A percentile compares a stretch with the other conserved stretches of the same genome.
Conservation (phyloP, 352 stramenopile genomes). For the Globisporangium recalcitrans region DNA sequence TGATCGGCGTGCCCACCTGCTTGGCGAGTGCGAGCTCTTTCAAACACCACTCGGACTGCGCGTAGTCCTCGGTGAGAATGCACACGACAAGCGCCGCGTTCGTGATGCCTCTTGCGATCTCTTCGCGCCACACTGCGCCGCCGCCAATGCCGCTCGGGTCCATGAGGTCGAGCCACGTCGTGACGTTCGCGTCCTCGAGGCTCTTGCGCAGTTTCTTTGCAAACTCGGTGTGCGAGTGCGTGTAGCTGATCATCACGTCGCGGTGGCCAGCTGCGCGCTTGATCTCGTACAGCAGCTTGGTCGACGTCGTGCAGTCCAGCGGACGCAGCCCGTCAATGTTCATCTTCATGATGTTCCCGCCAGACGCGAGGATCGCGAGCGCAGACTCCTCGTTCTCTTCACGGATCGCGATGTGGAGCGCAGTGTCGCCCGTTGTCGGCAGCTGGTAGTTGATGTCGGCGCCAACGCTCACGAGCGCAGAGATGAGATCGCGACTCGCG, state of each 20-base stretch:
- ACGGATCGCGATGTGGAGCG: slow-evolving; percentile 66
- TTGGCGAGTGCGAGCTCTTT: slow-evolving; percentile 81
- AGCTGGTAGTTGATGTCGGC: slow-evolving; percentile 73
- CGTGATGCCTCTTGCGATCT: slow-evolving; percentile 76
- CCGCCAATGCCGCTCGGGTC: slow-evolving; percentile 80
- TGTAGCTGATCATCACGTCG: slow-evolving; percentile 88
- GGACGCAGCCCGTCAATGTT: slow-evolving; percentile 64
- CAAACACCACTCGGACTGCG: slow-evolving; percentile 77
- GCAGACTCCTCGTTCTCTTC: slow-evolving; percentile 62
- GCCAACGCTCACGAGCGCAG: slow-evolving; percentile 41
- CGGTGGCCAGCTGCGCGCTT: slow-evolving; percentile 73
- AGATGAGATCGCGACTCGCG: slow-evolving; percentile 49
- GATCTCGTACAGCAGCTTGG: slow-evolving; percentile 71
- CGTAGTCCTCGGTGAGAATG: slow-evolving; percentile 77
- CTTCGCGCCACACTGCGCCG: slow-evolving; percentile 74
- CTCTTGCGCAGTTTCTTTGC: slow-evolving; percentile 68
- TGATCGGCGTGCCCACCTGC: slow-evolving; percentile 69
- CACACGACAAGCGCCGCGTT: slow-evolving; percentile 72
- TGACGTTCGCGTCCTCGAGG: slow-evolving; percentile 70
- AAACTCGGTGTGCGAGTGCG: slow-evolving; percentile 78
- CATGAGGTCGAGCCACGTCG: slow-evolving; percentile 86
- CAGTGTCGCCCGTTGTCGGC: slow-evolving; percentile 57
- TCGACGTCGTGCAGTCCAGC: slow-evolving; percentile 76
- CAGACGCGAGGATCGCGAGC: slow-evolving; percentile 59
- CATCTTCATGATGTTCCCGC: slow-evolving; percentile 69